These are phyloP conservation scores for Angomonas deanei DNA, from an alignment of 208 protist species.

Conservation along the genomic window DNA sequence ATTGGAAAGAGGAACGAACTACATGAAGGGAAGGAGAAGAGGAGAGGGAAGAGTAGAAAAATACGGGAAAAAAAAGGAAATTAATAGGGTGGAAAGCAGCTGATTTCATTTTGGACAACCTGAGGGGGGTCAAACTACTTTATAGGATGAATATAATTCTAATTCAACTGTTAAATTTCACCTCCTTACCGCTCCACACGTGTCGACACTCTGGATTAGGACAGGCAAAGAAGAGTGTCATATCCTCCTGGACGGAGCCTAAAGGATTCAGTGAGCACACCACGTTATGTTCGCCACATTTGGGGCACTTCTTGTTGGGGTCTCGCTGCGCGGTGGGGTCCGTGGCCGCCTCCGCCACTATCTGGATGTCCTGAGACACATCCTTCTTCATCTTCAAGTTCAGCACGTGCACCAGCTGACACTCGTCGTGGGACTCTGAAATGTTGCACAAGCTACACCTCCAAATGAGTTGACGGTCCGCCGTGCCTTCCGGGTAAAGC, in stretches of 20 bases:
- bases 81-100: not conserved
- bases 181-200: conserved; percentile 28
- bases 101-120: not conserved
- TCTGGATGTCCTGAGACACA: conserved; percentile 64
- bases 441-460: conserved; percentile 85
- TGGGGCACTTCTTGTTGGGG: conserved; percentile 64
- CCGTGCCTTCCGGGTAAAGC: conserved; percentile 78
- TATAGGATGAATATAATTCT: not conserved
- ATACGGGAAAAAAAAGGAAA: not conserved
- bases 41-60: conserved; percentile 3
- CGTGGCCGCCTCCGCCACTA: conserved; percentile 82
- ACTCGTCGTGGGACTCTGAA: conserved; percentile 69
- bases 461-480: conserved; percentile 57
- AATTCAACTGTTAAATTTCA: not conserved
- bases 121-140: too few relatives aligned
- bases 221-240: conserved; percentile 89
- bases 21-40: conserved; percentile 4
- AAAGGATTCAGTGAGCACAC: conserved; percentile 89
- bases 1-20: not conserved
- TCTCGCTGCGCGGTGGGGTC: conserved; percentile 87
- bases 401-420: conserved; percentile 83
- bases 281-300: conserved; percentile 62
- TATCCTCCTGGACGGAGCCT: conserved; percentile 83
- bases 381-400: conserved; percentile 83
- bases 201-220: conserved; percentile 72